Evolutionary conservation across 2,329 filamentous ascomycete species (phyloP), one percentile per base, ranked within the genome.

Genomic region (Microsporum canis): DNA sequence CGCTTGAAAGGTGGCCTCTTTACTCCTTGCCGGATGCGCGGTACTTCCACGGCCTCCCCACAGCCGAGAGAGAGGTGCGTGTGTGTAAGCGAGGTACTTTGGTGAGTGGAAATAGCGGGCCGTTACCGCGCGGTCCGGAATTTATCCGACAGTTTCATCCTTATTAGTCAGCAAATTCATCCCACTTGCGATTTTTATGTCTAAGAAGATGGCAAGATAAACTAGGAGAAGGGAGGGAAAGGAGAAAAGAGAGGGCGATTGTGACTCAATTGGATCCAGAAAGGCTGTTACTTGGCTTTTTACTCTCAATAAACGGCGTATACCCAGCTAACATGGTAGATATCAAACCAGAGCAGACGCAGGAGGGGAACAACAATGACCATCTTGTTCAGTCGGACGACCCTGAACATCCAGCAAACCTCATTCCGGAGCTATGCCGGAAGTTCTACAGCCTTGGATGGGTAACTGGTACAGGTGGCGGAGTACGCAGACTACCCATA

Each of bases 381-480:
- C 78, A 81, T 60, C 77, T 86, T 66, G 76, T 86, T 61, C 77
- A 75, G 64, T 86, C 83, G 1, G 66, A 76, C 34, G 85, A 96
- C 72, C 86, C 88, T 3, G 79, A 90, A 63, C 94, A 99, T 76
- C 94, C 94, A 27, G 91, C 94, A 66, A 99, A 99, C 77, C 82
- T 95, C 69, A 96, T 96, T 67, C 94, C 91, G 65, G 87, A 88
- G 56, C 83, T 99, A 57, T 99, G 94, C 78, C 88, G 88, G 70
- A 94, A 92, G 73, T 99, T 99, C 78, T 99, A 96, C 83, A 89
- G 83, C 17, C 80, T 95, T 68, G 94, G 94, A 68, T 97, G 94
- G 92, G 92, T 83, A 71, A 76, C 76, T 63, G 73, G 76, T 23
- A 78, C 76, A 27, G 76, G 76, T 61, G 76, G 76, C 63, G 76